Evolutionary conservation across 1,284 basidiomycete genomes (phyloP).

Genomic region (Trichosporon sp.): DNA sequence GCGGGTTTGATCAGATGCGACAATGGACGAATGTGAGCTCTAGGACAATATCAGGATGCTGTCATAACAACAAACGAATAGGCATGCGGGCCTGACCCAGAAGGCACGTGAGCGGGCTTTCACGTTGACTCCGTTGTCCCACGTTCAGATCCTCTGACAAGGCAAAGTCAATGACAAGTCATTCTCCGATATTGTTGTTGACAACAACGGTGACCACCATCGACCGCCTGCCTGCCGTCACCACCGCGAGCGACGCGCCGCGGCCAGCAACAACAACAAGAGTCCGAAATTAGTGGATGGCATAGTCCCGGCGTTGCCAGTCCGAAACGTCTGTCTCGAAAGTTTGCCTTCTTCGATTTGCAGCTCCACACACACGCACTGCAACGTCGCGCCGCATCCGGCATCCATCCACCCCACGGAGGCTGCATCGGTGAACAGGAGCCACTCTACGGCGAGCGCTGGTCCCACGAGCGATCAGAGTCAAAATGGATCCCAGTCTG

Average conservation of each 20-base stretch:
- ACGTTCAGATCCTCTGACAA: not conserved
- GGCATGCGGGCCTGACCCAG: not conserved
- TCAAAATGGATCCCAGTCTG: constrained; percentile 13
- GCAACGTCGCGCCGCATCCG: not conserved
- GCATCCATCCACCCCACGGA: not conserved
- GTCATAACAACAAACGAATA: not conserved
- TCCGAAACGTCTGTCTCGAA: not conserved
- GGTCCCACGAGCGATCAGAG: not conserved
- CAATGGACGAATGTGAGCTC: not conserved
- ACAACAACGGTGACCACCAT: not conserved
- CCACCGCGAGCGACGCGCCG: constrained; percentile 1
- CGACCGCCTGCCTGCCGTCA: not conserved
- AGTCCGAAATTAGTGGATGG: not conserved
- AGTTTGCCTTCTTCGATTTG: not conserved
- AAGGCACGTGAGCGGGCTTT: not conserved
- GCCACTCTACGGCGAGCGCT: not conserved
- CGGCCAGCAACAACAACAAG: not conserved
- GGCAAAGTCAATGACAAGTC: constrained; percentile 6
- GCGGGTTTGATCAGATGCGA: not conserved
- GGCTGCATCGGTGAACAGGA: not conserved
- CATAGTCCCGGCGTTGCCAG: not conserved
- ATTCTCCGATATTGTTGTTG: constrained; percentile 6
- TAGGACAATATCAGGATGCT: not conserved
- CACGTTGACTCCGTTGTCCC: not conserved
- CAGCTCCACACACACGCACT: constrained; percentile 6